Evolutionary conservation across 345 rosid genomes (phyloP).

Genomic region (Trapa incisa): DNA sequence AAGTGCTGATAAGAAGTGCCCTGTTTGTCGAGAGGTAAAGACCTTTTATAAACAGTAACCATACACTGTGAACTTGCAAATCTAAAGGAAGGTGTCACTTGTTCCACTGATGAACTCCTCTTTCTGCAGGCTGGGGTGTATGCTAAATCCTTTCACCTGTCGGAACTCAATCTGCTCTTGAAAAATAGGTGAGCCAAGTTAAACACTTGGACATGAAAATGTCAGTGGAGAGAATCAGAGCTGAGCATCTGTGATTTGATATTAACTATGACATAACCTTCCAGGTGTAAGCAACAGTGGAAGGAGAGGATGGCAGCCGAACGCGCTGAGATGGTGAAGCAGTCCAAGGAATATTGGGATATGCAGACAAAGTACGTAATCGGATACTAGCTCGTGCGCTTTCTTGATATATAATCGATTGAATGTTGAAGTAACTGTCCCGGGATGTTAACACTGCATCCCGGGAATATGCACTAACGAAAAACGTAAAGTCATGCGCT

Average conservation of each 20-base stretch:
- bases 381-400: slow-evolving; percentile 31
- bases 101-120: background rate
- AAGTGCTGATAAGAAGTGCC: slow-evolving; percentile 50
- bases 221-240: background rate
- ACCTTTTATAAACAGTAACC: background rate
- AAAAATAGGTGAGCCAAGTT: slow-evolving; percentile 50
- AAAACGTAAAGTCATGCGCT: background rate
- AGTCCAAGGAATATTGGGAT: slow-evolving; percentile 66
- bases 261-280: background rate
- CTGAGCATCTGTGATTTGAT: no score
- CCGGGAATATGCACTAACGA: no score
- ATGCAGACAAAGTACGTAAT: slow-evolving; percentile 41
- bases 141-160: slow-evolving; percentile 57
- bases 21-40: slow-evolving; percentile 87
- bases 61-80: background rate
- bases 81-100: background rate
- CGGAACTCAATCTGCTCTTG: slow-evolving; percentile 53
- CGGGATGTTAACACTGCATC: background rate
- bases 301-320: slow-evolving; percentile 45
- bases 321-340: slow-evolving; percentile 59
- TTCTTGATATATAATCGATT: background rate
- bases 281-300: slow-evolving; percentile 69
- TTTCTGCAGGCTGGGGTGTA: slow-evolving; percentile 61
- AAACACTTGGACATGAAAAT: background rate
- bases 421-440: background rate